phyloP scores from a whole-genome alignment of 495 filamentous ascomycete genomes.

The Gamarada debralockiae region DNA sequence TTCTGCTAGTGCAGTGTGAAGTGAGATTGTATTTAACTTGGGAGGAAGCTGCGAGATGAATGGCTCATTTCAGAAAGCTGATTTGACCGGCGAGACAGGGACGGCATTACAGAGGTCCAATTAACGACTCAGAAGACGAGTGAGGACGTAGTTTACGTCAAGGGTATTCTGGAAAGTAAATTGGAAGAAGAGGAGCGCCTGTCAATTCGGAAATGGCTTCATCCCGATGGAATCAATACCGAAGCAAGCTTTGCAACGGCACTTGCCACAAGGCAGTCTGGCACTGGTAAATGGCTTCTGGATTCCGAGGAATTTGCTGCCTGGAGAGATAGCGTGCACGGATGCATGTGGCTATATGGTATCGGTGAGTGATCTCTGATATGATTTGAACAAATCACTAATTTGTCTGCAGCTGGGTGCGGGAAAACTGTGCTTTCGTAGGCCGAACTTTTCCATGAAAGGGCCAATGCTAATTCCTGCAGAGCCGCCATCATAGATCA shows the following conservation, averaged over 20 bases:
- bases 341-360: slow-evolving; percentile 22
- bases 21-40: too few relatives aligned
- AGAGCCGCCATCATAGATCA: slow-evolving; percentile 7
- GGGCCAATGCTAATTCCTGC: background rate
- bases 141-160: slow-evolving; percentile 5
- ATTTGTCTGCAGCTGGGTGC: slow-evolving; percentile 12
- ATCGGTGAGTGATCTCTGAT: slow-evolving; percentile 14
- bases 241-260: slow-evolving; percentile 13
- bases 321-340: slow-evolving; percentile 12
- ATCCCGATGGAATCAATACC: slow-evolving; percentile 10
- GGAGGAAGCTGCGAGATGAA: too few relatives aligned
- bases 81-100: too few relatives aligned
- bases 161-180: slow-evolving; percentile 1
- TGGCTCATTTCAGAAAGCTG: too few relatives aligned
- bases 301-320: slow-evolving; percentile 10
- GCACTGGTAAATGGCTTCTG: slow-evolving; percentile 21
- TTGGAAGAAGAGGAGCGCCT: slow-evolving; percentile 11
- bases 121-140: background rate
- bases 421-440: slow-evolving; percentile 15
- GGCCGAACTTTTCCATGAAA: background rate
- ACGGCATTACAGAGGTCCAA: background rate
- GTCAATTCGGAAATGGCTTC: background rate
- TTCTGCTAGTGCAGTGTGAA: too few relatives aligned
- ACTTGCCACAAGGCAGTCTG: slow-evolving; percentile 8
- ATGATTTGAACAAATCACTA: slow-evolving; percentile 6